Base-by-base conservation (phyloP, 805 yeast species). In the Scheffersomyces stipitis region DNA sequence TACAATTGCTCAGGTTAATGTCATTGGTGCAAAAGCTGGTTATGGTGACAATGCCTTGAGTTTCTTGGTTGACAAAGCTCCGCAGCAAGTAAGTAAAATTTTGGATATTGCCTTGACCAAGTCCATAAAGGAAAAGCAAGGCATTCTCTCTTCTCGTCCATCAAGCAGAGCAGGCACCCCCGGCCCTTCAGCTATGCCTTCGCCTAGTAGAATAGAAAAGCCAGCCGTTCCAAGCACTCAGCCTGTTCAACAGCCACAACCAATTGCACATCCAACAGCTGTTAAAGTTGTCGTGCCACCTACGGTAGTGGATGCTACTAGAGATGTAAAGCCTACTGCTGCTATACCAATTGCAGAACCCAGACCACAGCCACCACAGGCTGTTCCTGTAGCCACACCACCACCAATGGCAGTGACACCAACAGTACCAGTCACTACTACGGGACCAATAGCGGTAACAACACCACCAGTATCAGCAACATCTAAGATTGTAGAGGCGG, bases 1-100 rank as follows among this genome's bases (percentile, higher is more conserved):
- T 69, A 91, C 96, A 0, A 88, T 90, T 44, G 91, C 95, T 8
- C 93, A 86, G 57, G 91, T 86, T 7, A 83, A 85, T 40, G 90
- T 82, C 48, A 90, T 90, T 5, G 96, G 96, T 0, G 86, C 89
- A 50, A 81, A 81, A 49, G 86, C 84, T 26, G 90, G 93, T 13
- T 81, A 86, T 41, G 79, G 81, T 1, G 86, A 88, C 15, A 84
- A 85, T 50, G 90, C 93, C 4, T 65, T 86, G 43, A 80, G 85
- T 10, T 83, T 86, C 22, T 71, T 83, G 52, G 86, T 85, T 51
- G 91, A 86, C 39, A 81, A 80, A 45, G 86, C 86, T 36, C 95
- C 95, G 3, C 83, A 80, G 42, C 90, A 85, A 57, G 76, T 86
- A 34, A 85, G 88, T 35, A 80, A 81, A 54, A 85, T 86, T 42